Evolutionary conservation across 2,329 filamentous ascomycete genomes (phyloP), one percentile per base, ranked within the genome.

Genomic region (Fusarium xyrophilum): DNA sequence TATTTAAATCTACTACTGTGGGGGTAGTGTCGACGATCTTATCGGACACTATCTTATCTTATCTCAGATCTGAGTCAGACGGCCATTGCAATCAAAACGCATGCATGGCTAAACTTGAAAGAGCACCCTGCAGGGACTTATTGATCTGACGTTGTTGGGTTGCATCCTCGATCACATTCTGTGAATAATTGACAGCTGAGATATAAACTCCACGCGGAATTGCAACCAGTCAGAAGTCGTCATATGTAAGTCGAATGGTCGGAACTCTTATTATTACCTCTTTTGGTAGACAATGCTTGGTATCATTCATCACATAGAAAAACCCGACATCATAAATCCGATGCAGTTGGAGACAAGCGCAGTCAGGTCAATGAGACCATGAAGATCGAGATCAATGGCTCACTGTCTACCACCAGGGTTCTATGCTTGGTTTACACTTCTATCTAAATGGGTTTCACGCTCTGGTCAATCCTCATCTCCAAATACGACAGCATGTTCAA

Each of bases 401-500:
- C 30, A 25, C n/a, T 36, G 2, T 36, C 19, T 2, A n/a, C 46
- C 32, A 2, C 21, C 17, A 36, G 17, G 17, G 30, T 15, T 38
- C 17, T 50, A 25, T 38, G 5, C 3, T 36, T 3, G 9, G 3
- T 15, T 27, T 36, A 11, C 8, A 25, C 0, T 15, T 36, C 46
- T 36, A 36, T 36, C 23, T 36, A 6, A 25, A 1, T 25, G 4
- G 3, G 6, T 7, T 15, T 3, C 1, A 4, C 6, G 1, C 7
- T 27, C 4, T 13, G 23, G 21, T 48, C 60, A 76, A 27, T 74
- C 63, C 46, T 86, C 50, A 86, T 90, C 68, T 0, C 75, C 76
- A 67, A 77, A 81, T 2, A 78, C 76, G 7, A 85, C 84, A 0
- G 82, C 83, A 64, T 86, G 79, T 42, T 85, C 81, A 47, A 84